Conservation (phyloP, 768 basidiomycete species). For the Collybia mongolica region DNA sequence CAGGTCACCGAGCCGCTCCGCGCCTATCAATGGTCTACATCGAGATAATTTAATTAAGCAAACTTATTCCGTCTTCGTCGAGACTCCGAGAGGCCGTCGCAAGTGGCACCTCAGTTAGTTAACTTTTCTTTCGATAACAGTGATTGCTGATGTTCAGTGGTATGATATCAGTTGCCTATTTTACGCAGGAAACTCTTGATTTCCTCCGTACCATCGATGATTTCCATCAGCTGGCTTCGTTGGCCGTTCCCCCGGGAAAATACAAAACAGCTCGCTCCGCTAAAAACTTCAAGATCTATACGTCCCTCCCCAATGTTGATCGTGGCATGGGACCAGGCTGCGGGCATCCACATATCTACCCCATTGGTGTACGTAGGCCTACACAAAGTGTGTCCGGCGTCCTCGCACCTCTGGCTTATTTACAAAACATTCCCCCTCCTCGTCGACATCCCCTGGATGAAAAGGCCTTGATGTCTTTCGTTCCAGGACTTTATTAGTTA, state of each 20-base stretch:
- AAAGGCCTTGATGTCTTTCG: constrained; percentile 63
- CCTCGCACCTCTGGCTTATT: constrained; percentile 65
- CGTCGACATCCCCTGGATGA: constrained; percentile 73
- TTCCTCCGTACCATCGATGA: constrained; percentile 60
- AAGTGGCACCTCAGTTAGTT: constrained; percentile 81
- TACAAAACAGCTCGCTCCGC: constrained; percentile 67
- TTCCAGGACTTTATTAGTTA: constrained; percentile 17
- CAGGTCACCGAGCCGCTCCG: constrained; percentile 21
- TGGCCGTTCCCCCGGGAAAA: constrained; percentile 56
- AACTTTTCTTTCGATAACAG: not conserved
- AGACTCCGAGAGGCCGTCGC: constrained; percentile 60
- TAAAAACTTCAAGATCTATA: constrained; percentile 25
- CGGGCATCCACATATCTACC: not conserved
- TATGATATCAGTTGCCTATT: constrained; percentile 65
- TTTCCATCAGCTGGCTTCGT: constrained; percentile 46
- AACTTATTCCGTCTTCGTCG: constrained; percentile 77
- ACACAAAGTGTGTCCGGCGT: constrained; percentile 14
- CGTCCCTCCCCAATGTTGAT: not conserved
- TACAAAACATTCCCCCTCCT: constrained; percentile 56
- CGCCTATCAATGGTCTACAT: constrained; percentile 23
- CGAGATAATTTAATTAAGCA: constrained; percentile 67
- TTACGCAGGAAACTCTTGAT: constrained; percentile 60
- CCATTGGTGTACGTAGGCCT: not conserved
- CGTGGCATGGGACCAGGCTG: not conserved
- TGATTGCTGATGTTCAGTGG: constrained; percentile 7